Evolutionary conservation across 2,329 filamentous ascomycete species (phyloP).

Genomic region (Aspergillus pseudoviridinutans): DNA sequence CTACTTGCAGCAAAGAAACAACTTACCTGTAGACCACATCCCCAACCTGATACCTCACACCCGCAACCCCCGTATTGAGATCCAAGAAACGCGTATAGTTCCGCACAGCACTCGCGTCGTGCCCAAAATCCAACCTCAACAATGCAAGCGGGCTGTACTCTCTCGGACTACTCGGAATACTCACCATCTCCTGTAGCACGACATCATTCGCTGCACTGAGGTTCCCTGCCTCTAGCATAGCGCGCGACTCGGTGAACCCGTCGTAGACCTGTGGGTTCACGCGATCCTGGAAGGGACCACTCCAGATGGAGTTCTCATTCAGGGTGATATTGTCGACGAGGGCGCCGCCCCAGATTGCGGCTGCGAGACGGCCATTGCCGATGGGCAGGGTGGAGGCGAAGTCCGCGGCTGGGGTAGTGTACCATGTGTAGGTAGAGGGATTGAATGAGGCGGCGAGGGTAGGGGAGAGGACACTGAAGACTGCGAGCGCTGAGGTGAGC

Average conservation of each 20-base stretch:
- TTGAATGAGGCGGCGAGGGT: not conserved
- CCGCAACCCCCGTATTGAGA: not conserved
- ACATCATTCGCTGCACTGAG: constrained; percentile 4
- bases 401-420: constrained; percentile 12
- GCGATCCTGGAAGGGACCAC: constrained; percentile 14
- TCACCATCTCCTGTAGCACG: constrained; percentile 5
- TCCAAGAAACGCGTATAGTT: constrained; percentile 11
- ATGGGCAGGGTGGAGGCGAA: constrained; percentile 16
- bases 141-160: constrained; percentile 10
- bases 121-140: constrained; percentile 6
- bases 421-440: constrained; percentile 17
- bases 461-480: not conserved
- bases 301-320: constrained; percentile 21
- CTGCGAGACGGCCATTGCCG: constrained; percentile 18
- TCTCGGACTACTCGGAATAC: constrained; percentile 3
- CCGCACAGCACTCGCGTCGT: not conserved
- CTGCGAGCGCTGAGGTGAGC: not conserved
- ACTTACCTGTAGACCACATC: constrained; percentile 6
- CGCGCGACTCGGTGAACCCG: not conserved
- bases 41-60: constrained; percentile 3
- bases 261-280: constrained; percentile 6
- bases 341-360: constrained; percentile 11
- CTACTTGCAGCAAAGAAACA: not conserved
- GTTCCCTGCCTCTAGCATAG: constrained; percentile 5
- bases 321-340: constrained; percentile 15